phyloP scores from a whole-genome alignment of 768 basidiomycete genomes.

The Leucosporidium creatinivorum region DNA sequence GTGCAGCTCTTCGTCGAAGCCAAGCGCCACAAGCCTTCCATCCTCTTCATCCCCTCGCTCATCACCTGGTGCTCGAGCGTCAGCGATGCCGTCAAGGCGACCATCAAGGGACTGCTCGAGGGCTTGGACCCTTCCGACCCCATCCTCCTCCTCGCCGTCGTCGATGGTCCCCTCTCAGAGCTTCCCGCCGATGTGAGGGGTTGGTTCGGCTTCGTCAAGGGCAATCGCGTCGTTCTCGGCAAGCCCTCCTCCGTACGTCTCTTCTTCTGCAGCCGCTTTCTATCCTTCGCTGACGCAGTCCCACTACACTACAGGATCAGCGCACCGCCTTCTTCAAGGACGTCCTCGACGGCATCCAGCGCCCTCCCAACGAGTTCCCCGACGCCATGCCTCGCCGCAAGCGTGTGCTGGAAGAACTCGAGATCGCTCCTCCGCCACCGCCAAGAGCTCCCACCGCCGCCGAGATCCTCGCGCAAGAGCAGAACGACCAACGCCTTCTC shows the following conservation, averaged over 20 bases:
- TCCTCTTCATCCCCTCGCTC: slow-evolving; percentile 89
- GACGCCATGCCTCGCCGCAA: slow-evolving; percentile 78
- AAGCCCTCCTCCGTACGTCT: slow-evolving; percentile 43
- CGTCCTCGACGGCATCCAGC: slow-evolving; percentile 59
- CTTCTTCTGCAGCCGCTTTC: neutral
- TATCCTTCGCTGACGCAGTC: neutral
- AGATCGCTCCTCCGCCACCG: slow-evolving; percentile 80
- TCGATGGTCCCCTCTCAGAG: slow-evolving; percentile 63
- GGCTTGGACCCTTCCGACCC: slow-evolving; percentile 86
- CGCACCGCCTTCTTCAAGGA: slow-evolving; percentile 68
- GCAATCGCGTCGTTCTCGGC: slow-evolving; percentile 63
- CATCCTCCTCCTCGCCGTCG: slow-evolving; percentile 80
- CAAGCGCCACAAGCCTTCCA: slow-evolving; percentile 90
- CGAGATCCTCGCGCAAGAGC: slow-evolving; percentile 72
- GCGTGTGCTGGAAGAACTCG: slow-evolving; percentile 75
- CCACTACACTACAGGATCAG: slow-evolving; percentile 42
- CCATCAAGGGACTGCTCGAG: slow-evolving; percentile 83
- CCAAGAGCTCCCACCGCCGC: slow-evolving; percentile 72
- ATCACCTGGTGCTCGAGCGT: slow-evolving; percentile 76
- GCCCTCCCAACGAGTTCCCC: slow-evolving; percentile 78
- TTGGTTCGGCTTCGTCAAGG: slow-evolving; percentile 77
- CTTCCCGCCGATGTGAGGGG: slow-evolving; percentile 73
- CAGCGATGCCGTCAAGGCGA: slow-evolving; percentile 72
- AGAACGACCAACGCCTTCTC: slow-evolving; percentile 68
- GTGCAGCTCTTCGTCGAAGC: slow-evolving; percentile 95